A percentile compares a stretch with the other conserved stretches of the same genome.
These are phyloP conservation scores for Lunularia cruciata DNA, from an alignment of 225 moss, liverwort and hornwort genomes.

Conservation along the genomic window DNA sequence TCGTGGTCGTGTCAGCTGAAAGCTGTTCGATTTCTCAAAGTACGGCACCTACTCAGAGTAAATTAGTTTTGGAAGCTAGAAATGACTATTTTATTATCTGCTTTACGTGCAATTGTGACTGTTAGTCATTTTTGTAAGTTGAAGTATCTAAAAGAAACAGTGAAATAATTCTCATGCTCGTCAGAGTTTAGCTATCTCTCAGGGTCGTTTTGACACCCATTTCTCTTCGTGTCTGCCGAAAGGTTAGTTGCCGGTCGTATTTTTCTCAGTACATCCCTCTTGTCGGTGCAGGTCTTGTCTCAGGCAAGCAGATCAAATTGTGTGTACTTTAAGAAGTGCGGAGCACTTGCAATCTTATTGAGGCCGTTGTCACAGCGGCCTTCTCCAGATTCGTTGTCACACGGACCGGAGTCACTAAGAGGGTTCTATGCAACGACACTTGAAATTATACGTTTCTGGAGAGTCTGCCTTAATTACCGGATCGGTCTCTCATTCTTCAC, in stretches of 20 bases:
- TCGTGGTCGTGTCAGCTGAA: slow-evolving; percentile 55
- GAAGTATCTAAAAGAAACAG: too few species aligned
- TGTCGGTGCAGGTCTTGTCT: slow-evolving; percentile 61
- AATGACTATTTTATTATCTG: too few species aligned
- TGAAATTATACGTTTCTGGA: slow-evolving; percentile 78
- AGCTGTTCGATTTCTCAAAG: slow-evolving; percentile 86
- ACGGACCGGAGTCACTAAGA: slow-evolving; percentile 26
- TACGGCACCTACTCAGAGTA: slow-evolving; percentile 19
- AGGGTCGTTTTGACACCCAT: too few species aligned
- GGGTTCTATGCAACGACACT: slow-evolving; percentile 42
- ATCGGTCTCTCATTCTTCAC: slow-evolving; percentile 69
- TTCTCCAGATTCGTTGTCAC: slow-evolving; percentile 34
- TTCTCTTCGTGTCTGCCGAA: too few species aligned
- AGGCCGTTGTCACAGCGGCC: slow-evolving; percentile 56
- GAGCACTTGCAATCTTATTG: slow-evolving; percentile 64
- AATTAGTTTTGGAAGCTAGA: neutral
- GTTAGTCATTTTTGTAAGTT: too few species aligned
- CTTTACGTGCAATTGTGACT: too few species aligned
- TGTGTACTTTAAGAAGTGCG: slow-evolving; percentile 55
- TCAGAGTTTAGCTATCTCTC: too few species aligned
- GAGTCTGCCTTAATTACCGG: slow-evolving; percentile 74
- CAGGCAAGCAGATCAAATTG: slow-evolving; percentile 63
- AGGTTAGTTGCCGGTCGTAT: too few species aligned
- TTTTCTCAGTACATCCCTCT: too few species aligned
- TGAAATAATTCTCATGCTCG: too few species aligned